Base-by-base conservation (phyloP, 345 rosid genomes). In the Syzygium aqueum region DNA sequence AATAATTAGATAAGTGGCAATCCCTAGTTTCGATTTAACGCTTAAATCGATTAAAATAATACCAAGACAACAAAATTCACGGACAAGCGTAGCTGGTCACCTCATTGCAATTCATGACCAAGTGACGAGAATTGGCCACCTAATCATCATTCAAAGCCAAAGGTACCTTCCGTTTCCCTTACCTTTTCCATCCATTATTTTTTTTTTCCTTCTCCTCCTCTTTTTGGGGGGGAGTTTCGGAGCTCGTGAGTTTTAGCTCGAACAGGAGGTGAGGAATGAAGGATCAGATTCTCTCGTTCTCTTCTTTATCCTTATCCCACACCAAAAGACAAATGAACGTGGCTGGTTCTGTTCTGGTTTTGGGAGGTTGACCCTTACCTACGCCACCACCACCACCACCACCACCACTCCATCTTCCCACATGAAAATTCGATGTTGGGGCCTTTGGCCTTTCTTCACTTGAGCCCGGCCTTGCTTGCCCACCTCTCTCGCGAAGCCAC, bases 171-270 rank as follows among this genome's bases (percentile, higher is more conserved):
- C 51, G 28, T 49, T 16, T n/a, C 33, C 73, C 73, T 61, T 30
- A n/a, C 73, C 73, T 61, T n/a, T 61, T 61, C 9, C n/a, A 6
- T 3, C 8, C n/a, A 5, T 59, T 59, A 2, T 59, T 1, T 1
- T 13, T 30, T 30, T 0, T 2, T n/a, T n/a, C n/a, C 0, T 7
- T 15, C 8, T 8, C 2, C 1, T 15, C 15, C 1, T 4, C 8
- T 9, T 7, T n/a, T n/a, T n/a, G n/a, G n/a, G 0, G 11, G 11
- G 78, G 78, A 67, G 33, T 37, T 67, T 17, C 21, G 46, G 82
- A 73, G 27, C 82, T 37, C 23, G 82, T 73, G 49, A 37, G 49
- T 19, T 73, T 73, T 37, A 37, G 82, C 82, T 73, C 37, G 82
- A 73, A 73, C 49, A 9, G 49, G 21, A 73, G 80, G 80, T 5